Evolutionary conservation across 1,284 basidiomycete species (phyloP).

Genomic region (Tilletiopsis washingtonensis): DNA sequence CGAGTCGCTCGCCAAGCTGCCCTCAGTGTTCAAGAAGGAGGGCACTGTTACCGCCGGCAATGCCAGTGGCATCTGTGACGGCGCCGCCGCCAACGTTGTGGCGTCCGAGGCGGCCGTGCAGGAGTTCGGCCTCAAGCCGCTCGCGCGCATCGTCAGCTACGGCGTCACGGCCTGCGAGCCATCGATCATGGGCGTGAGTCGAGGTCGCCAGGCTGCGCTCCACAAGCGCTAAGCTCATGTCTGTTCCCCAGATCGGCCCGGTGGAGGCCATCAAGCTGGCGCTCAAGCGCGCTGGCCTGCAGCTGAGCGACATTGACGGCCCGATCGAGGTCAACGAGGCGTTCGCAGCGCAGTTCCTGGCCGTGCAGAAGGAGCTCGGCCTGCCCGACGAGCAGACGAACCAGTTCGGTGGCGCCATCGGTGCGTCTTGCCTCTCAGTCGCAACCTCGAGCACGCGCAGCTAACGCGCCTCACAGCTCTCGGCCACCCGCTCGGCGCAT

Average conservation of each 20-base stretch:
- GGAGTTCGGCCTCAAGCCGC: constrained; percentile 72
- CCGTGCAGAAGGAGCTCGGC: constrained; percentile 78
- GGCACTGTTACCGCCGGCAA: constrained; percentile 93
- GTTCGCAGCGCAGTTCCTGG: constrained; percentile 86
- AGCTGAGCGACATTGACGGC: constrained; percentile 52
- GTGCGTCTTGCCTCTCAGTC: constrained; percentile 9
- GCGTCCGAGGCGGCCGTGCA: constrained; percentile 84
- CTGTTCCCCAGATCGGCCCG: constrained; percentile 54
- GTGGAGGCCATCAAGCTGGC: constrained; percentile 50
- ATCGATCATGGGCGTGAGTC: constrained; percentile 51
- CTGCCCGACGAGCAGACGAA: constrained; percentile 58
- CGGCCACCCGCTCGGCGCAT: constrained; percentile 55
- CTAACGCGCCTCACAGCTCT: constrained; percentile 50
- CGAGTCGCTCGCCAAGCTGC: constrained; percentile 79
- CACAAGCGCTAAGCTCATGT: no score
- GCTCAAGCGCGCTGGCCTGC: constrained; percentile 41
- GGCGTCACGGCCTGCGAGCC: constrained; percentile 55
- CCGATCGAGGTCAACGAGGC: constrained; percentile 61
- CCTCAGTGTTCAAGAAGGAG: constrained; percentile 76
- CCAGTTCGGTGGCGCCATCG: constrained; percentile 52
- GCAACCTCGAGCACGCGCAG: no score
- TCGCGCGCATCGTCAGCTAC: constrained; percentile 74
- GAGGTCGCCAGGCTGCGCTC: not conserved
- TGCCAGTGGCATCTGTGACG: constrained; percentile 90
- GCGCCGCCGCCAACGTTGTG: constrained; percentile 89